Conservation (phyloP, 2,329 filamentous ascomycete genomes). For the Pseudocercospora macadamiae region DNA sequence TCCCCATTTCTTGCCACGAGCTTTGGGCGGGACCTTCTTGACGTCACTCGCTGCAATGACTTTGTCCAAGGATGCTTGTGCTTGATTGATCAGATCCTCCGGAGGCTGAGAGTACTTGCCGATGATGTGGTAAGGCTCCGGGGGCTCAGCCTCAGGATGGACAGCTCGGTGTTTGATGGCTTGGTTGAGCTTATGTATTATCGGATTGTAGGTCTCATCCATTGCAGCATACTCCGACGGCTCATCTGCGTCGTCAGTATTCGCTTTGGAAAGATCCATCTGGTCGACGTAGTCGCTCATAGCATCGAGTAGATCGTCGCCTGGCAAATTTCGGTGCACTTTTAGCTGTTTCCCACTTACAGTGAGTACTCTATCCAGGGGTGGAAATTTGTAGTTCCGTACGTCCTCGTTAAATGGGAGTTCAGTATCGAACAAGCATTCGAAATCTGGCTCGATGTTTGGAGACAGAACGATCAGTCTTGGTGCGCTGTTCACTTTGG, state of each 20-base stretch:
- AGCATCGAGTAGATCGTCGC: conserved; percentile 69
- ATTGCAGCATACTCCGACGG: conserved; percentile 71
- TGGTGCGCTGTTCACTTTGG: conserved; percentile 81
- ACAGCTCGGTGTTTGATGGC: conserved; percentile 82
- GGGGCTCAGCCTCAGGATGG: conserved; percentile 66
- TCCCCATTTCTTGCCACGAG: conserved; percentile 61
- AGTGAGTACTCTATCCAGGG: conserved; percentile 83
- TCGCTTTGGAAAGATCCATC: conserved; percentile 81
- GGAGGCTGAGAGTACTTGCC: conserved; percentile 75
- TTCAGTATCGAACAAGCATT: conserved; percentile 86
- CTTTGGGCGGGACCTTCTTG: conserved; percentile 63
- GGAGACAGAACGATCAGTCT: conserved; percentile 78
- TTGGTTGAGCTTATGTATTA: conserved; percentile 86
- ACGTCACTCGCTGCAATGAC: conserved; percentile 74
- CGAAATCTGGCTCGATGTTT: conserved; percentile 74
- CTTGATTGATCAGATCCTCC: conserved; percentile 63
- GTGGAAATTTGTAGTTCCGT: conserved; percentile 86
- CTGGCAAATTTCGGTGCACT: conserved; percentile 82
- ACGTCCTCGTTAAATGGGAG: conserved; percentile 93
- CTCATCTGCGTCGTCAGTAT: conserved; percentile 71
- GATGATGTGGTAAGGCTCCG: conserved; percentile 65
- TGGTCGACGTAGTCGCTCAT: conserved; percentile 92
- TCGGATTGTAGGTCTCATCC: conserved; percentile 81
- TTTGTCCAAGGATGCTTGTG: conserved; percentile 60
- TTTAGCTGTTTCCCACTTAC: conserved; percentile 79